A percentile compares a stretch with the other conserved stretches of the same genome.
phyloP scores from a whole-genome alignment of 257 asterid species.

The Solanum corneliomulleri region DNA sequence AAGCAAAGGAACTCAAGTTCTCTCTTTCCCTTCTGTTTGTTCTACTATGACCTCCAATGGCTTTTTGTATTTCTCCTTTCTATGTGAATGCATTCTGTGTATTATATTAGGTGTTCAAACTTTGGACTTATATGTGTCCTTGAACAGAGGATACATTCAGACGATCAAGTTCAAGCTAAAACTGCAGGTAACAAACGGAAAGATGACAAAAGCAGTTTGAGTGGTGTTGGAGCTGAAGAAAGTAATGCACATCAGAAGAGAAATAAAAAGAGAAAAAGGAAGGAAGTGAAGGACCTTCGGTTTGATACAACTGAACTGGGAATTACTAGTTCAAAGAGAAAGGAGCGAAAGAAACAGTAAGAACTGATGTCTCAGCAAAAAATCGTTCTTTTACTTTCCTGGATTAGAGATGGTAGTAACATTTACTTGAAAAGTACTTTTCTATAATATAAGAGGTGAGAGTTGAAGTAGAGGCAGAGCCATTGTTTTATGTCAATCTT shows the following conservation, averaged over 20 bases:
- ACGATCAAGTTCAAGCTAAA: constrained; percentile 18
- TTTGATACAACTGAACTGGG: constrained; percentile 34
- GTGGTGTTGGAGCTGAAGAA: constrained; percentile 8
- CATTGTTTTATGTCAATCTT: background rate
- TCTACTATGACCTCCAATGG: background rate
- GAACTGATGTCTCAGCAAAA: background rate
- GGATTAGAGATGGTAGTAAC: background rate
- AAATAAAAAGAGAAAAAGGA: constrained; percentile 51
- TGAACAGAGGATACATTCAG: constrained; percentile 25
- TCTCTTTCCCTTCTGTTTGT: background rate
- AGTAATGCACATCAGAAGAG: constrained; percentile 26
- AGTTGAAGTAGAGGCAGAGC: background rate
- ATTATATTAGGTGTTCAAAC: background rate
- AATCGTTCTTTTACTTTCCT: background rate
- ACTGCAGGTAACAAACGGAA: constrained; percentile 27
- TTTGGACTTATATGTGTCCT: background rate
- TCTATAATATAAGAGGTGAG: background rate
- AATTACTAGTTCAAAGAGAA: constrained; percentile 45
- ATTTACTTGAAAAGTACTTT: background rate
- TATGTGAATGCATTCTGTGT: background rate
- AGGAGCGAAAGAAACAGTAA: constrained; percentile 83
- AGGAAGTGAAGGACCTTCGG: constrained; percentile 62
- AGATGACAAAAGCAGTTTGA: constrained; percentile 21
- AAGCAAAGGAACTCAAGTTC: background rate
- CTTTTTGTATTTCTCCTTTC: background rate